phyloP scores from a whole-genome alignment of 2,329 filamentous ascomycete genomes.

The Fusarium equiseti region DNA sequence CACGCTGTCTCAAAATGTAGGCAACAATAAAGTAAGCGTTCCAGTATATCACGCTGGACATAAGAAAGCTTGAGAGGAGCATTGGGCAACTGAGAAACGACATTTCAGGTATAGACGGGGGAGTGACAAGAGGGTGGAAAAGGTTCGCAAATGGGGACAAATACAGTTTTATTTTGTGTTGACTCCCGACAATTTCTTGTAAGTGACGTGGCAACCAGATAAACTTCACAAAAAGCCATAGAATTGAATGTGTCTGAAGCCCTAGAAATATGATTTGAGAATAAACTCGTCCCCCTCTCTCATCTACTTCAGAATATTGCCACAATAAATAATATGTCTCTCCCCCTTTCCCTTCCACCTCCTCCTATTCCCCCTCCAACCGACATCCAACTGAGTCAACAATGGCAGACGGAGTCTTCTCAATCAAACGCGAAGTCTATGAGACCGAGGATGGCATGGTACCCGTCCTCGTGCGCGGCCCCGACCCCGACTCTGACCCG shows the following conservation, averaged over 20 bases:
- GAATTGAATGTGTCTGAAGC: background rate
- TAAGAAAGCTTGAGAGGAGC: constrained; percentile 37
- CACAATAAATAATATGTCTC: background rate
- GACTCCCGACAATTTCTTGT: background rate
- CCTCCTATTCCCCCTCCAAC: background rate
- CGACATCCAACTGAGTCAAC: background rate
- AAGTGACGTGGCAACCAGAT: background rate
- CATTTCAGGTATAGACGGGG: background rate
- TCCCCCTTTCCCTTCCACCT: background rate
- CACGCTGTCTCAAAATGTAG: constrained; percentile 17
- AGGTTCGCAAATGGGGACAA: background rate
- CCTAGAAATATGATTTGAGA: background rate
- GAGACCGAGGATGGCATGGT: background rate
- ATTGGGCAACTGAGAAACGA: constrained; percentile 27
- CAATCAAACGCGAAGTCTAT: background rate
- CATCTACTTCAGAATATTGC: background rate
- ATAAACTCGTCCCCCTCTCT: background rate
- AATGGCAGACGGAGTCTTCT: background rate
- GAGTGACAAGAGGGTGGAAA: background rate
- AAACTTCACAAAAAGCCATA: background rate
- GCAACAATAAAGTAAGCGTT: constrained; percentile 23
- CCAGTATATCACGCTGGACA: constrained; percentile 41
- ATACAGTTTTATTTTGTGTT: background rate
- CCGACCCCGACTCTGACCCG: background rate
- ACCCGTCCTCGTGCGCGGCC: background rate